Evolutionary conservation across 768 basidiomycete genomes (phyloP).

Genomic region (Mrakia hoshinonis): DNA sequence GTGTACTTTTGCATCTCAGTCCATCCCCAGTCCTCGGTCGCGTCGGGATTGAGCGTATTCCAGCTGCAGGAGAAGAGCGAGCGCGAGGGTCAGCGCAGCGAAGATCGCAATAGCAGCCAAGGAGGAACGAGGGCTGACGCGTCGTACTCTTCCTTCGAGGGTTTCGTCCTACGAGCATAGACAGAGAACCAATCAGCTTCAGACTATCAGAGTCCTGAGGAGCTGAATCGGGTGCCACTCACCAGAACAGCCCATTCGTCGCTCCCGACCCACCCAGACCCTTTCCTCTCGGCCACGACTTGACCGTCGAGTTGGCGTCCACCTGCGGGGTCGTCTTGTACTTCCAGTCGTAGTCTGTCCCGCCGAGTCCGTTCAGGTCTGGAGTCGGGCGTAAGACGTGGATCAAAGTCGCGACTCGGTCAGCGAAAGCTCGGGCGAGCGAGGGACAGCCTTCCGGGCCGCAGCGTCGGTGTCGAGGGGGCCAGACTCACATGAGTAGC

Average conservation of each 20-base stretch:
- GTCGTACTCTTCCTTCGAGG: slow-evolving; percentile 43
- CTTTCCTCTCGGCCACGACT: slow-evolving; percentile 46
- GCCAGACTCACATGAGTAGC: slow-evolving; percentile 19
- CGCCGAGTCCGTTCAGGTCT: slow-evolving; percentile 20
- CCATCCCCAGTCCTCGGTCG: slow-evolving; percentile 37
- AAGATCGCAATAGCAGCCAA: slow-evolving; percentile 47
- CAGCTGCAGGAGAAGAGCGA: neutral
- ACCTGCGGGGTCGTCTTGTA: slow-evolving; percentile 34
- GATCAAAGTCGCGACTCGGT: neutral
- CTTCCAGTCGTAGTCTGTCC: slow-evolving; percentile 24
- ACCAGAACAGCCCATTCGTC: slow-evolving; percentile 60
- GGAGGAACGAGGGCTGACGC: slow-evolving; percentile 38
- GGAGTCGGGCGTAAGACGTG: neutral
- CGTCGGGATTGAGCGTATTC: slow-evolving; percentile 37
- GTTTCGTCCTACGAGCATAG: neutral
- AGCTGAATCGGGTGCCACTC: slow-evolving; percentile 1
- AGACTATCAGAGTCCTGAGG: slow-evolving; percentile 31
- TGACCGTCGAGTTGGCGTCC: neutral
- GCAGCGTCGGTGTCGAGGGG: neutral
- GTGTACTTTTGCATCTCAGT: slow-evolving; percentile 37
- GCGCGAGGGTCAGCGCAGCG: slow-evolving; percentile 43
- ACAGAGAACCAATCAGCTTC: neutral
- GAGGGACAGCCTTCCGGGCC: neutral
- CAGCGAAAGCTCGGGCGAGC: neutral
- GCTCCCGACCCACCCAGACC: slow-evolving; percentile 60